These are phyloP conservation scores for Clavulina sp. DNA, from an alignment of 768 basidiomycete species.

Conservation along the genomic window DNA sequence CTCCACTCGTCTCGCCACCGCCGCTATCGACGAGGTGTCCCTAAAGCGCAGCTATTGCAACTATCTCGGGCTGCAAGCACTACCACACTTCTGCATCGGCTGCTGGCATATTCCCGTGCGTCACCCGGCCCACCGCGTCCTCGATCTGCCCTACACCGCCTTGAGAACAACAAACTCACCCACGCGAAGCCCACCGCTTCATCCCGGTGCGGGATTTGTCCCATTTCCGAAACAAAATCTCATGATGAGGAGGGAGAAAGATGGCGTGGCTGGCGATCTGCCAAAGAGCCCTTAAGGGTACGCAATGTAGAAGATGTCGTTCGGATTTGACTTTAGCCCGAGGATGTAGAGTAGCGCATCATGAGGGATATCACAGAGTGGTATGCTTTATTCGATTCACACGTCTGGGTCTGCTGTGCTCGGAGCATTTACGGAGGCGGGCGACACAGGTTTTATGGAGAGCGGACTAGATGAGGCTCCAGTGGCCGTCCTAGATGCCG, in stretches of 20 bases:
- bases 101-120: slow-evolving; percentile 79
- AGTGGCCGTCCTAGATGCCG: no score
- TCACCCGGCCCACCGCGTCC: slow-evolving; percentile 84
- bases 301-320: slow-evolving; percentile 83
- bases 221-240: no score
- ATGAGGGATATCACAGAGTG: slow-evolving; percentile 62
- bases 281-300: slow-evolving; percentile 36
- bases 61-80: slow-evolving; percentile 51
- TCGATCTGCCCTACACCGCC: slow-evolving; percentile 83
- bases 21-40: no score
- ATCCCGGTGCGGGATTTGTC: no score
- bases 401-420: no score
- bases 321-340: slow-evolving; percentile 92
- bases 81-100: slow-evolving; percentile 86
- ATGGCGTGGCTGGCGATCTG: no score
- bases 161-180: slow-evolving; percentile 95
- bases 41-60: no score
- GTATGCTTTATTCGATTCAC: slow-evolving; percentile 81
- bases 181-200: slow-evolving; percentile 47
- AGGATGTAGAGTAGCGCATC: slow-evolving; percentile 85
- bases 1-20: no score
- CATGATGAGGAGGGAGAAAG: no score
- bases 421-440: background rate
- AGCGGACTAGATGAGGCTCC: no score
- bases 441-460: no score